These are phyloP conservation scores for Aspergillus jensenii DNA, from an alignment of 2,329 filamentous ascomycete species.

Conservation along the genomic window DNA sequence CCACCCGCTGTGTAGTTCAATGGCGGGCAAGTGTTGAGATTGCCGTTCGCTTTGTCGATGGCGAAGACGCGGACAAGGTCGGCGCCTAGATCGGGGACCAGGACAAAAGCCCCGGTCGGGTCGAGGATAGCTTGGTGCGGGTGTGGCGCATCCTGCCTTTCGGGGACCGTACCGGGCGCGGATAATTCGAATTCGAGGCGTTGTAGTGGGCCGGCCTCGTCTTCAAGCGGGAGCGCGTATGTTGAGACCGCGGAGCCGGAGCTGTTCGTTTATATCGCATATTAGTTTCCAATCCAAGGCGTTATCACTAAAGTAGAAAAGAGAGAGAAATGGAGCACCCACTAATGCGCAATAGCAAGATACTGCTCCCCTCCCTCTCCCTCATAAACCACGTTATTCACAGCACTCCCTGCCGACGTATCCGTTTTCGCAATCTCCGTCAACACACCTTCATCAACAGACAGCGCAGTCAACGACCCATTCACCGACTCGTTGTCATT, in stretches of 20 bases:
- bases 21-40: slow-evolving; percentile 48
- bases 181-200: slow-evolving; percentile 43
- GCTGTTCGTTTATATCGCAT: slow-evolving; percentile 15
- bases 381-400: slow-evolving; percentile 35
- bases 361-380: slow-evolving; percentile 24
- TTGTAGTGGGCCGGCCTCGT: slow-evolving; percentile 29
- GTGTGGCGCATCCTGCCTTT: slow-evolving; percentile 57
- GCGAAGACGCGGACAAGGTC: slow-evolving; percentile 62
- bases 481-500: slow-evolving; percentile 25
- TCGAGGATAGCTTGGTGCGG: slow-evolving; percentile 67
- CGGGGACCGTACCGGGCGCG: slow-evolving; percentile 38
- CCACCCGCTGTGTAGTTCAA: slow-evolving; percentile 49
- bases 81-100: slow-evolving; percentile 66
- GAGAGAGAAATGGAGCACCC: slow-evolving; percentile 8
- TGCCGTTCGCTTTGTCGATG: slow-evolving; percentile 47
- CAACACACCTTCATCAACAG: slow-evolving; percentile 22
- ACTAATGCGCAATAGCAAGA: slow-evolving; percentile 42
- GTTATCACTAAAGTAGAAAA: not conserved
- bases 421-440: slow-evolving; percentile 21
- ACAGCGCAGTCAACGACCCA: slow-evolving; percentile 31
- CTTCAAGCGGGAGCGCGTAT: slow-evolving; percentile 28
- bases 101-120: slow-evolving; percentile 61
- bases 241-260: slow-evolving; percentile 34
- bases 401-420: slow-evolving; percentile 30
- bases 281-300: not conserved